Evolutionary conservation across 768 basidiomycete species (phyloP), one percentile per base, ranked within the genome.

Genomic region (Panaeolus papilionaceus): DNA sequence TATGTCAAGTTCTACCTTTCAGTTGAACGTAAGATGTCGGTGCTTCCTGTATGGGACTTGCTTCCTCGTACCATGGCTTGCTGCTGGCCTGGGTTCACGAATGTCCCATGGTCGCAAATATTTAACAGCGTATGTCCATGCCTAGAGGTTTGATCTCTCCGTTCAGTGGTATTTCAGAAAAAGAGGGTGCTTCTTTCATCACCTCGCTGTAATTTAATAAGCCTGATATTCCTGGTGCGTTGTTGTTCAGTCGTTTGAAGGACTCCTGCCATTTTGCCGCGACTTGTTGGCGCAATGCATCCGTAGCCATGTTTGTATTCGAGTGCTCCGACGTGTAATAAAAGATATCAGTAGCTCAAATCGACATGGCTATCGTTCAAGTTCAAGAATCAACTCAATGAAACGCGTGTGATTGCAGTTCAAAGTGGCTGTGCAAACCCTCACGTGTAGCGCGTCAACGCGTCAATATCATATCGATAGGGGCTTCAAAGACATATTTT

Each of bases 201-300:
- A 89, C 91, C 78, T 89, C 83, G 70, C 88, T 90, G 75, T 90
- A 91, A 7, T 79, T 77, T 75, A 92, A 79, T 18, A 92, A 81
- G 9, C 90, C 90, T 10, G 87, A 79, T 66, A 92, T 90, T 9
- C 90, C 91, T 42, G 84, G 84, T 40, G 86, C 81, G 14, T 79
- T 76, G 37, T 83, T 81, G 72, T 92, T 92, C 61, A 92, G 79
- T 16, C 88, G 84, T n/a, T 81, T 77, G 74, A 92, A 92, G 1
- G 88, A 83, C 20, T 91, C 88, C 68, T 90, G 88, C 90, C 91
- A 92, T 79, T 90, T 90, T 3, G 88, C 80, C 18, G 86, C 84
- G 9, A 91, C 88, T 74, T 91, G 89, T 0, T 85, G 83, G 58
- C 85, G 84, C n/a, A 91, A 79, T 28, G 89, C 89, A 66, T 86